phyloP scores from a whole-genome alignment of 768 basidiomycete species.

The Strobilomyces confusus region DNA sequence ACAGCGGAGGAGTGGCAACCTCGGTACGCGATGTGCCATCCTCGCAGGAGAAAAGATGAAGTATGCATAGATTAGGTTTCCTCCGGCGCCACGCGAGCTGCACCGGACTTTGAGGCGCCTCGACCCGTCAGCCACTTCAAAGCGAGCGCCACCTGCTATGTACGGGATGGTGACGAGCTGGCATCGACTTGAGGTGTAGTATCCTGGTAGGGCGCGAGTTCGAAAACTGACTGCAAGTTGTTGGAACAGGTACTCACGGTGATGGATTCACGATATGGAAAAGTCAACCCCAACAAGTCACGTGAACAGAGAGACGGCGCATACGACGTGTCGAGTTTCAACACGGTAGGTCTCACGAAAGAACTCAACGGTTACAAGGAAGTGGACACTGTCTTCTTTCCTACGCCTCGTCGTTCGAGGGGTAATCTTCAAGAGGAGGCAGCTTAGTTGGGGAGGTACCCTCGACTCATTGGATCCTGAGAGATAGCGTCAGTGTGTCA shows the following conservation, averaged over 20 bases:
- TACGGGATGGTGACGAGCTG: not conserved
- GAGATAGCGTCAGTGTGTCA: not conserved
- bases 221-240: too few species aligned
- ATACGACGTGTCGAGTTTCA: too few species aligned
- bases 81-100: too few species aligned
- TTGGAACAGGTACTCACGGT: not conserved
- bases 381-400: not conserved
- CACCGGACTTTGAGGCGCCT: too few species aligned
- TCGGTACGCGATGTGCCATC: not conserved
- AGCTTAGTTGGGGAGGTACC: not conserved
- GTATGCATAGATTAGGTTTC: too few species aligned
- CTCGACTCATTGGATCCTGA: not conserved
- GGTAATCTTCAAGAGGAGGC: not conserved
- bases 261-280: not conserved
- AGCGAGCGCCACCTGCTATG: too few species aligned
- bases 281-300: not conserved
- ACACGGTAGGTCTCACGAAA: not conserved
- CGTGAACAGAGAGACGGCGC: not conserved
- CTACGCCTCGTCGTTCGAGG: not conserved
- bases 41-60: not conserved
- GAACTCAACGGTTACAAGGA: not conserved
- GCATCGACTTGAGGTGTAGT: not conserved
- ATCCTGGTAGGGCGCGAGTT: not conserved
- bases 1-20: not conserved
- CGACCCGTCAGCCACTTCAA: too few species aligned